Conservation (phyloP, 2,329 filamentous ascomycete species). For the Alternaria gaisen region DNA sequence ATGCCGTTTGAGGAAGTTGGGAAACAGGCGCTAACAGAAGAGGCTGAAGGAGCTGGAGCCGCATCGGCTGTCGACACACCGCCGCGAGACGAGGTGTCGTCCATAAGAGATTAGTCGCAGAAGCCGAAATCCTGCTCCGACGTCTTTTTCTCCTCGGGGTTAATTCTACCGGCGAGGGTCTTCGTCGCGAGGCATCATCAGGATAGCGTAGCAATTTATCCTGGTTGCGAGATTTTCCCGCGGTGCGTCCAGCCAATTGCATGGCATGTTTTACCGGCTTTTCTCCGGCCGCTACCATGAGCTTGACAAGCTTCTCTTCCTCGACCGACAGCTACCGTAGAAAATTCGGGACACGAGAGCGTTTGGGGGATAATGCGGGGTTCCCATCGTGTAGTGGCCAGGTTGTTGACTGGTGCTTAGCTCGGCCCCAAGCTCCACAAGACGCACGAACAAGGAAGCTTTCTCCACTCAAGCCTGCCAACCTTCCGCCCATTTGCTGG, state of each 20-base stretch:
- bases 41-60: constrained; percentile 58
- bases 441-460: constrained; percentile 25
- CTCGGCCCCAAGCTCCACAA: constrained; percentile 23
- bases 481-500: constrained; percentile 18
- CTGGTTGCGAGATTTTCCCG: constrained; percentile 2
- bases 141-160: not conserved
- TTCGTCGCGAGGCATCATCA: constrained; percentile 16
- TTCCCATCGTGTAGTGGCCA: constrained; percentile 1
- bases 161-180: constrained; percentile 7
- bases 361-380: constrained; percentile 20
- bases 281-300: constrained; percentile 2
- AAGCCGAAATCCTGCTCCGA: constrained; percentile 7
- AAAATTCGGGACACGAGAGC: constrained; percentile 6
- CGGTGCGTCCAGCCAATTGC: not conserved
- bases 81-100: constrained; percentile 23
- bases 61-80: constrained; percentile 23
- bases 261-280: not conserved
- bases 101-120: constrained; percentile 12
- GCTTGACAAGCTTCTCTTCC: not conserved
- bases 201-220: constrained; percentile 3
- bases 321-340: not conserved
- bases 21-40: constrained; percentile 59
- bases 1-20: constrained; percentile 62
- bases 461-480: constrained; percentile 28
- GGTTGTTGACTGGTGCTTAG: constrained; percentile 11